Percentiles rank a stretch among this genome's conserved stretches.
Evolutionary conservation across 352 stramenopile species (phyloP).

Genomic region (Globisporangium echinulatum): DNA sequence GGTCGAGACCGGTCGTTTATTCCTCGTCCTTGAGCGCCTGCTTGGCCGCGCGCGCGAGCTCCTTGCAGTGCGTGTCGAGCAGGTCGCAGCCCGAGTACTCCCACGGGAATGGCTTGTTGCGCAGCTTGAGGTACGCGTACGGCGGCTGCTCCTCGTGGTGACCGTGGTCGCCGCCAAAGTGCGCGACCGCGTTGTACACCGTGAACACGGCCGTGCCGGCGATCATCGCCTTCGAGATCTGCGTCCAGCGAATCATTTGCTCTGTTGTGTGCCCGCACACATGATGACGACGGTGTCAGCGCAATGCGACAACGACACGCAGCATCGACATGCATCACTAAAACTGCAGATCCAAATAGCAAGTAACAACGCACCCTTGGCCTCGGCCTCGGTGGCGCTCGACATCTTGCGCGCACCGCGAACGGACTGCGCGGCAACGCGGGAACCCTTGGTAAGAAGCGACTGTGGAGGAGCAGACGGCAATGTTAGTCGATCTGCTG

Average conservation of each 20-base stretch:
- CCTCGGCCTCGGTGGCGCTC: conserved; percentile 69
- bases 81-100: conserved; percentile 75
- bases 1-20: not conserved
- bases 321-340: not conserved
- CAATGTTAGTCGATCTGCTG: too few relatives aligned
- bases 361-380: conserved; percentile 45
- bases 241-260: conserved; percentile 81
- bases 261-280: conserved; percentile 19
- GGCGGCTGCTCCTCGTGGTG: conserved; percentile 57
- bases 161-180: conserved; percentile 35
- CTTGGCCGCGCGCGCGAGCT: conserved; percentile 52
- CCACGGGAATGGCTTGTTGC: conserved; percentile 86
- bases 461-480: conserved; percentile 21
- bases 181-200: conserved; percentile 44
- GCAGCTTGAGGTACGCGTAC: conserved; percentile 84
- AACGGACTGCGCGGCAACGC: conserved; percentile 41
- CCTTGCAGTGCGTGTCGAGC: conserved; percentile 69
- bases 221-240: conserved; percentile 85
- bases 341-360: not conserved
- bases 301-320: not conserved
- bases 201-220: conserved; percentile 48
- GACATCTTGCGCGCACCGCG: conserved; percentile 75
- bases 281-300: not conserved
- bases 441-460: conserved; percentile 59
- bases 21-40: conserved; percentile 45